Base-by-base conservation (phyloP, 2,329 filamentous ascomycete species). In the Periconia sp. region DNA sequence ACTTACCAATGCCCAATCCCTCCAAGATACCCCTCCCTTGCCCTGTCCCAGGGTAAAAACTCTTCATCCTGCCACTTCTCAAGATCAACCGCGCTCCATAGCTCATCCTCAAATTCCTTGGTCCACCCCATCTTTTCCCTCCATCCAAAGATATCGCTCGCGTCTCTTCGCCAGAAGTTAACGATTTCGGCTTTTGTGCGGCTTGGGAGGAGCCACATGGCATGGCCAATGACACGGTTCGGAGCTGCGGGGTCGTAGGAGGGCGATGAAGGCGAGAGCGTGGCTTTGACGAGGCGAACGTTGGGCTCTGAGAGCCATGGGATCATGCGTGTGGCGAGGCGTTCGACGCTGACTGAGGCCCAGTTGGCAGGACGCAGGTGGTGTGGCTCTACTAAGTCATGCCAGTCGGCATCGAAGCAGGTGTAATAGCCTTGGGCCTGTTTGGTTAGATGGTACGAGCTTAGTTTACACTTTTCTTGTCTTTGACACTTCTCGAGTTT, bases 1-100 rank as follows among this genome's bases (percentile, higher is more conserved):
- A 54, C 43, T 43, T 48, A 59, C 54, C 54, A 60, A 37, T 60
- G 50, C 8, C 50, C 49, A 14, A 46, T 54, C 3, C 49, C 53
- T 7, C 37, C 41, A 33, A 60, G 15, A 41, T 50, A 41, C 3
- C n/a, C 47, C 10, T 47, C 51, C 8, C 58, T 31, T 1, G 53
- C 45, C 6, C 19, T 23, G 40, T 60, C 58, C 51, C 53, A 54
- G 17, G 35, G 41, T 20, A 45, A 2, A 23, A 58, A 58, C 33
- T 10, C 46, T 35, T 33, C 17, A 14, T 50, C 43, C 33, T 54
- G 50, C 40, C 43, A 56, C 2, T n/a, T 47, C 11, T 46, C 52
- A 2, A 55, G 2, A 47, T 58, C 52, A 14, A 46, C 44, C 11
- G 53, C 49, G 18, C 45, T 45, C 58, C 58, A 60, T 23, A 58